A percentile compares a stretch with the other conserved stretches of the same genome.
These are phyloP conservation scores for Royoungia palumana DNA, from an alignment of 768 basidiomycete genomes.

Conservation along the genomic window DNA sequence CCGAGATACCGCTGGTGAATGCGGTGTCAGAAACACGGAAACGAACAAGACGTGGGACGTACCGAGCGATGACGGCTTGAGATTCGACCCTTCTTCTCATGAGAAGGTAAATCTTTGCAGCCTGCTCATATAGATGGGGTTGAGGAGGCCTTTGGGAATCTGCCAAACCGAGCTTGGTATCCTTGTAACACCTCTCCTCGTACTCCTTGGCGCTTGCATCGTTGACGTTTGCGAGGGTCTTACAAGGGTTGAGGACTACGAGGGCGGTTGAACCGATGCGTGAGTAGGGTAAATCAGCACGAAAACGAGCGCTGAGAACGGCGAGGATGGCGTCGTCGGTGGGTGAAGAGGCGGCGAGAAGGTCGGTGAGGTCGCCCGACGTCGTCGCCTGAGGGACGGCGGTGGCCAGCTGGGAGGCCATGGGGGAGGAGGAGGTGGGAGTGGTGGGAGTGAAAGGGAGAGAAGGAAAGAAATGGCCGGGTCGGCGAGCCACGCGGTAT, in stretches of 20 bases:
- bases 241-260: conserved; percentile 59
- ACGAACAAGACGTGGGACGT: conserved; percentile 7
- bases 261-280: conserved; percentile 46
- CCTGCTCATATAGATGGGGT: conserved; percentile 62
- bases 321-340: conserved; percentile 55
- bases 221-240: conserved; percentile 52
- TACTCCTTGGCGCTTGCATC: conserved; percentile 59
- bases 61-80: conserved; percentile 59
- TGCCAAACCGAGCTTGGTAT: conserved; percentile 42
- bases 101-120: conserved; percentile 55
- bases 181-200: conserved; percentile 52
- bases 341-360: conserved; percentile 36
- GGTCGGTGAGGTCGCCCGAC: conserved; percentile 49
- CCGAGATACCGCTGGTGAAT: conserved; percentile 53
- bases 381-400: conserved; percentile 35
- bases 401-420: conserved; percentile 39
- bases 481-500: conserved; percentile 7
- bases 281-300: conserved; percentile 56
- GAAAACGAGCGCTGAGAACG: conserved; percentile 54
- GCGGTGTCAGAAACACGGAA: conserved; percentile 12
- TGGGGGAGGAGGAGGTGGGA: conserved; percentile 23
- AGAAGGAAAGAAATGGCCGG: neutral
- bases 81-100: conserved; percentile 53
- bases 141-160: conserved; percentile 41
- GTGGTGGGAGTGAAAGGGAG: conserved; percentile 6